phyloP scores from a whole-genome alignment of 805 yeast species.

The Candida silvicultrix region DNA sequence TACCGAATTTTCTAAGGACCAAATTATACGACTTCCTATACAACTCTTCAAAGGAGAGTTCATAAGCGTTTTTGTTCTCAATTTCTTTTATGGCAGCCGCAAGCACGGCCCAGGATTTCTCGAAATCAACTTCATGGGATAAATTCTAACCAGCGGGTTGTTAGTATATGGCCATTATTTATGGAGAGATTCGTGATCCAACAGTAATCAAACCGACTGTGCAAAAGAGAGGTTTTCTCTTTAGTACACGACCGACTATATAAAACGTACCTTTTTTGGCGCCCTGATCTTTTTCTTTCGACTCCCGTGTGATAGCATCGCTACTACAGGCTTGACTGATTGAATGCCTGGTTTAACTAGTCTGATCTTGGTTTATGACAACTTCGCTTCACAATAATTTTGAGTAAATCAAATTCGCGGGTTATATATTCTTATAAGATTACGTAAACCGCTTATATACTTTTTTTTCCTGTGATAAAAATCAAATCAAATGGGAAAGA shows the following conservation, averaged over 20 bases:
- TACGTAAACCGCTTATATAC: no score
- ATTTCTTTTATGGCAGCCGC: constrained; percentile 67
- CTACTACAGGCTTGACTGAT: no score
- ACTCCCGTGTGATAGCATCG: constrained; percentile 24
- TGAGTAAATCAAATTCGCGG: no score
- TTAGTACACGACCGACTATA: no score
- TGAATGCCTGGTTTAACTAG: no score
- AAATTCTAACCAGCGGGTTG: constrained; percentile 20
- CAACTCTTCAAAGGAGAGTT: constrained; percentile 73
- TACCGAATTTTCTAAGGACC: constrained; percentile 67
- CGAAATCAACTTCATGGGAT: constrained; percentile 44
- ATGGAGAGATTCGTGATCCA: not conserved
- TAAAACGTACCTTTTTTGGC: constrained; percentile 37
- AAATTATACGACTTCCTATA: constrained; percentile 74
- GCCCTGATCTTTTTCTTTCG: constrained; percentile 58
- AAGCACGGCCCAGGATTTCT: constrained; percentile 59
- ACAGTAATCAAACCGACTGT: not conserved
- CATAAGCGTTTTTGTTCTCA: constrained; percentile 63
- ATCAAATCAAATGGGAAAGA: no score
- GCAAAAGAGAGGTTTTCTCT: no score
- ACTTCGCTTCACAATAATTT: no score
- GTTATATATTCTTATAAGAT: no score
- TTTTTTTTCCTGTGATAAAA: no score
- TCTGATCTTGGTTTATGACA: no score
- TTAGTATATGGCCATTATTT: not conserved